These are phyloP conservation scores for Cucumis cinereus DNA, from an alignment of 306 rosid species.

Conservation along the genomic window DNA sequence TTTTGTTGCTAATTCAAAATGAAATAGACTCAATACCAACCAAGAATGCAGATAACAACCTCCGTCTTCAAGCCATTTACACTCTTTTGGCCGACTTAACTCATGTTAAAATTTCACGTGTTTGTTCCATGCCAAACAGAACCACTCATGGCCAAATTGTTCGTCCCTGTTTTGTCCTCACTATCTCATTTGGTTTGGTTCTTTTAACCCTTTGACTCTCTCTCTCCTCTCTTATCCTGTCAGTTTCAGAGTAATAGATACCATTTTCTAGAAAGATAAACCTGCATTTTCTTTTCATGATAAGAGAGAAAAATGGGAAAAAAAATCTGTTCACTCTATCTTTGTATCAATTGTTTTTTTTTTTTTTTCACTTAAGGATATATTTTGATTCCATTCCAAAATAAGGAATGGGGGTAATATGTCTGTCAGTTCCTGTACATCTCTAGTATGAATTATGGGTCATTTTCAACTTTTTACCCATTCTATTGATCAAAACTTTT, in stretches of 20 bases:
- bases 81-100: not conserved
- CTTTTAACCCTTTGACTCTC: not conserved
- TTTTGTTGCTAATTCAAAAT: constrained; percentile 31
- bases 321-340: not conserved
- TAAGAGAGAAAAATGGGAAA: not conserved
- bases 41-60: constrained; percentile 2
- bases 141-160: constrained; percentile 33
- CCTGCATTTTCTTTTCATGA: not conserved
- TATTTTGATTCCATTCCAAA: not conserved
- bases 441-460: not conserved
- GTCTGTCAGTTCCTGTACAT: not conserved
- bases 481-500: not conserved
- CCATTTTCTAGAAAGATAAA: not conserved
- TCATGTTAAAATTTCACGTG: constrained; percentile 24
- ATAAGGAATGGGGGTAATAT: not conserved
- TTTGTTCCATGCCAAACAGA: constrained; percentile 46
- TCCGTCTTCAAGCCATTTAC: constrained; percentile 1
- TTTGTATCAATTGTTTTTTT: not conserved
- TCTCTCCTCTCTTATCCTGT: not conserved
- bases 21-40: constrained; percentile 11
- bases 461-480: not conserved
- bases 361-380: not conserved
- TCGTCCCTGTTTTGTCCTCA: constrained; percentile 51
- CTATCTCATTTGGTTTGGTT: constrained; percentile 5
- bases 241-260: not conserved